These are phyloP conservation scores for Trichosporon sp. DNA, from an alignment of 1,284 basidiomycete species.

Conservation along the genomic window DNA sequence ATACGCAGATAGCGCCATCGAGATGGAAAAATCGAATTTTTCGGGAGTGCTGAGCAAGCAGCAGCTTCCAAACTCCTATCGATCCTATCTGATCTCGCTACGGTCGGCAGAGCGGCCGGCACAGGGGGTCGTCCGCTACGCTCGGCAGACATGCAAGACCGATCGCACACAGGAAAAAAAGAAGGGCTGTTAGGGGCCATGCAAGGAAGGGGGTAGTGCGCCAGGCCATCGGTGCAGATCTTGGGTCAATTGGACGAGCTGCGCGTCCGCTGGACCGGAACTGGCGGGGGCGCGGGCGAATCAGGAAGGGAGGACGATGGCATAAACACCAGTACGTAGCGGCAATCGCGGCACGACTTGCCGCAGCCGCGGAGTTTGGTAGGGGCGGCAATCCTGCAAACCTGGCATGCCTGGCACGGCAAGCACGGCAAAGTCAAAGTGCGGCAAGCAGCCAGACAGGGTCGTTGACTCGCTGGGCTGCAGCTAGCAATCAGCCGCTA, in stretches of 20 bases:
- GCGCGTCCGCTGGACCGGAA: background rate
- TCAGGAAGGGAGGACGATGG: background rate
- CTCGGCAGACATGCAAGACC: no score
- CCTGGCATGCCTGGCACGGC: no score
- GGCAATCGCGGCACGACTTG: background rate
- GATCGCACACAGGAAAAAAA: no score
- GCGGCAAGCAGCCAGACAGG: no score
- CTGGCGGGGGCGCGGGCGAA: background rate
- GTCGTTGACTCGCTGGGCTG: no score
- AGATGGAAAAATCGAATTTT: background rate
- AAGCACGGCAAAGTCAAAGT: no score
- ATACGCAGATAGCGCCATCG: background rate
- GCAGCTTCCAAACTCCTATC: no score
- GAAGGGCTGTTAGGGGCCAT: no score
- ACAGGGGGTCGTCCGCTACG: no score
- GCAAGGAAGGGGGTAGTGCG: background rate
- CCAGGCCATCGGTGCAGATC: background rate
- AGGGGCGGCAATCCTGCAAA: no score
- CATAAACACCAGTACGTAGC: background rate
- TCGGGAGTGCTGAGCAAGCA: background rate
- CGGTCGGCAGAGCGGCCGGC: background rate
- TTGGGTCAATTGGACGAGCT: background rate
- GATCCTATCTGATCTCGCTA: background rate
- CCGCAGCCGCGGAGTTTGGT: no score
- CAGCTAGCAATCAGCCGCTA: no score